Evolutionary conservation across 2,329 filamentous ascomycete species (phyloP).

Genomic region (Hypoxylon sp.): DNA sequence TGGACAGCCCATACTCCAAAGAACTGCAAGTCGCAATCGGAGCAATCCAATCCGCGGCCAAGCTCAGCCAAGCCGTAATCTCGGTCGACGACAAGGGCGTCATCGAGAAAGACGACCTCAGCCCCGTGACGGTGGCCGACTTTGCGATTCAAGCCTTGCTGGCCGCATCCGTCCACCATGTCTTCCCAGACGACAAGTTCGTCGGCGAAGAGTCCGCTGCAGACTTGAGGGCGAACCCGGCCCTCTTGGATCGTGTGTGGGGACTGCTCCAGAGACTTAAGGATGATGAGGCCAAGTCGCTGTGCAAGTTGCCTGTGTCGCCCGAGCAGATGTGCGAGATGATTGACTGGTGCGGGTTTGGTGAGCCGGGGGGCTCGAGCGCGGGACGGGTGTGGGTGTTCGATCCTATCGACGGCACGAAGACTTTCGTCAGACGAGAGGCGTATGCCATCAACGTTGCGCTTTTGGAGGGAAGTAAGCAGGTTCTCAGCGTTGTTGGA

Average conservation of each 20-base stretch:
- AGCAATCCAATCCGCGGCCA: constrained; percentile 52
- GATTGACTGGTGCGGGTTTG: constrained; percentile 61
- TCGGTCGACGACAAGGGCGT: constrained; percentile 58
- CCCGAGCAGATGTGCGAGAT: constrained; percentile 59
- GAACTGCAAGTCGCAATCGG: constrained; percentile 44
- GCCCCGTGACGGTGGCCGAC: constrained; percentile 66
- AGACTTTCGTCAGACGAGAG: constrained; percentile 62
- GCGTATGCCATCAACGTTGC: constrained; percentile 67
- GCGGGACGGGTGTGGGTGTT: constrained; percentile 64
- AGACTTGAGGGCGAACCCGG: constrained; percentile 54
- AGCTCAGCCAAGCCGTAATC: constrained; percentile 60
- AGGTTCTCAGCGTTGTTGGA: constrained; percentile 60
- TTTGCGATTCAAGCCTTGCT: constrained; percentile 67
- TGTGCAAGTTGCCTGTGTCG: constrained; percentile 49
- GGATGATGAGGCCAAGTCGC: constrained; percentile 39
- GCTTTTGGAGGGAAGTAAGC: constrained; percentile 59
- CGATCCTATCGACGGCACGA: constrained; percentile 68
- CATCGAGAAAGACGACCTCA: constrained; percentile 63
- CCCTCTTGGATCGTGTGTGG: constrained; percentile 59
- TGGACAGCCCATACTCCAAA: constrained; percentile 45
- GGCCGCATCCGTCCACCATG: constrained; percentile 57
- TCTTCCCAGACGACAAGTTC: constrained; percentile 61
- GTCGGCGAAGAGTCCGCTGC: constrained; percentile 65
- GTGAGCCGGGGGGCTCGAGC: constrained; percentile 45
- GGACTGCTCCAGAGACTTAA: constrained; percentile 49